A percentile compares a stretch with the other conserved stretches of the same genome.
These are phyloP conservation scores for Trichomonas tenax DNA, from an alignment of 208 protist genomes.

Conservation along the genomic window DNA sequence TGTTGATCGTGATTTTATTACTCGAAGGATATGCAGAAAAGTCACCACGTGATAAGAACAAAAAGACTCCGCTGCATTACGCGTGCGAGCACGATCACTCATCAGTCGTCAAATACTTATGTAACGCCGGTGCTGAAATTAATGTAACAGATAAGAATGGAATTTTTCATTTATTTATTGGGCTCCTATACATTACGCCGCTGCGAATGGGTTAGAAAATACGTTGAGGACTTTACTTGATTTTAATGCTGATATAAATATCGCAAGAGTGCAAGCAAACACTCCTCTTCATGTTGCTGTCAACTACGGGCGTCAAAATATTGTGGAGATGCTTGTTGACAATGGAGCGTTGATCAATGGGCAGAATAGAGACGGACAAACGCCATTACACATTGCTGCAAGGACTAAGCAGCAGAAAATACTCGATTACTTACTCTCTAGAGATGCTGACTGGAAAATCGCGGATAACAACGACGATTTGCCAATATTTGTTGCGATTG, in stretches of 20 bases:
- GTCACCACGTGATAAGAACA: background rate
- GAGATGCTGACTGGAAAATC: background rate
- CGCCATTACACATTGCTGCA: background rate
- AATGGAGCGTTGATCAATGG: background rate
- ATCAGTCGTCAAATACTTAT: background rate
- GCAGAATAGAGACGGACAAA: background rate
- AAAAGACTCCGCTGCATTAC: background rate
- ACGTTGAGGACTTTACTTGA: background rate
- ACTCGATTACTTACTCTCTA: background rate
- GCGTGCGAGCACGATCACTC: background rate
- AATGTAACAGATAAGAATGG: background rate
- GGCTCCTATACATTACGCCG: conserved; percentile 8
- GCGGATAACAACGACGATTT: background rate
- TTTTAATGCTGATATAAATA: background rate
- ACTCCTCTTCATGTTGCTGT: background rate
- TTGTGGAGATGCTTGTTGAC: background rate
- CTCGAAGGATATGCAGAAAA: background rate
- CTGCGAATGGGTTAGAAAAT: background rate
- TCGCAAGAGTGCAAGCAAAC: background rate
- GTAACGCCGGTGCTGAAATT: background rate
- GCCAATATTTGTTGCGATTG: background rate
- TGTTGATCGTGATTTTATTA: background rate
- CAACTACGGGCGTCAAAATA: background rate
- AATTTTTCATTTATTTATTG: background rate
- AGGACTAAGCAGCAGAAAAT: background rate